Conservation (phyloP, 176 grass and related monocot genomes). For the Eragrostis curvula region DNA sequence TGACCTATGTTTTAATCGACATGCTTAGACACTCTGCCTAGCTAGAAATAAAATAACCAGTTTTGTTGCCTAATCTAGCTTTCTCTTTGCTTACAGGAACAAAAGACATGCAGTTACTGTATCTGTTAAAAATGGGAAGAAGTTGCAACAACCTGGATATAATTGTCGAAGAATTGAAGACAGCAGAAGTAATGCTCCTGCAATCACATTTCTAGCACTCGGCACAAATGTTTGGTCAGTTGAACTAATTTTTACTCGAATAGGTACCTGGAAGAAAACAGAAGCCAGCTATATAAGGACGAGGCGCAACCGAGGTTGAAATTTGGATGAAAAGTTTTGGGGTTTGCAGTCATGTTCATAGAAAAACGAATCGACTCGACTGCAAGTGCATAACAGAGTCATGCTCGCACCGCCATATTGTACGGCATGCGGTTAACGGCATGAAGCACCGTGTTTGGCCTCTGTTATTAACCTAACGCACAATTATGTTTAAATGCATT, state of each 20-base stretch:
- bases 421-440: not conserved
- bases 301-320: conserved; percentile 5
- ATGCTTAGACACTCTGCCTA: conserved; percentile 32
- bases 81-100: conserved; percentile 44
- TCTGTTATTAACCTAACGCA: no score
- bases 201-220: conserved; percentile 18
- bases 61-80: conserved; percentile 34
- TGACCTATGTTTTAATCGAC: conserved; percentile 33
- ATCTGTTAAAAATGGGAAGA: conserved; percentile 44
- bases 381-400: not conserved
- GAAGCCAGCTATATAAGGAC: conserved; percentile 29
- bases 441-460: not conserved
- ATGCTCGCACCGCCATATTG: not conserved
- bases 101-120: conserved; percentile 35
- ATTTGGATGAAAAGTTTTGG: not conserved
- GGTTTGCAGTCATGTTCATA: no score
- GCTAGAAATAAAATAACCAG: not conserved
- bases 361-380: not conserved
- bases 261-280: conserved; percentile 31
- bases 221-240: conserved; percentile 39
- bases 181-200: not conserved
- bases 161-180: conserved; percentile 41
- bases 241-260: conserved; percentile 47
- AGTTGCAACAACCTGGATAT: conserved; percentile 52
- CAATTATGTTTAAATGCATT: not conserved